Evolutionary conservation across 495 filamentous ascomycete species (phyloP), one percentile per base, ranked within the genome.

Genomic region (Cercophora sp.): DNA sequence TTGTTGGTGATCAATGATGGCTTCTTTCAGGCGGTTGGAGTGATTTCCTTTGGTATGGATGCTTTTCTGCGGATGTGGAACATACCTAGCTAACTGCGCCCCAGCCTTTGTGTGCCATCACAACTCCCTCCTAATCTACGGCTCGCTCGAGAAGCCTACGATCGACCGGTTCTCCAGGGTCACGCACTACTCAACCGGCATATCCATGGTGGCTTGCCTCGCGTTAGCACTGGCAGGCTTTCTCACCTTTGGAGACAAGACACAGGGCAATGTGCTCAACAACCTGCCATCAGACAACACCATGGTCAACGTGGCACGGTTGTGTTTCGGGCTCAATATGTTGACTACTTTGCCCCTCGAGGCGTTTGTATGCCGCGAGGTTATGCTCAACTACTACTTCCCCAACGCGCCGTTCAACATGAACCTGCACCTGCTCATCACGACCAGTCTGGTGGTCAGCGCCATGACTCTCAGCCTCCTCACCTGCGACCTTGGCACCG

Each of bases 301-400:
- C 53, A 81, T 97, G 79, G 87, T 96, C 57, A 98, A 96, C 66
- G 81, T 97, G 48, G 93, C 93, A 35, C 82, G 93, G 59, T 75
- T 98, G 59, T 96, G 89, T 65, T 96, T 98, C 58, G 93, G 94
- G 3, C 71, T 97, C 49, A 98, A 98, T 74, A 98, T 98, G 93
- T 82, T 98, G 55, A 97, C 93, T 5, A 98, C 93, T 2, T 74
- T 98, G 37, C 93, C 93, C 2, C 81, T 98, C 31, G 93, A 98
- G 72, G 88, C 89, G 6, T 98, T 98, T 67, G 93, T 98, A 37
- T 97, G 94, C 68, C 83, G 93, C 51, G 91, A 96, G 66, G 93
- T 97, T 35, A 95, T 97, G 86, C 80, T 87, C 27, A 91, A 88
- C 41, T 98, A 96, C 71, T 98, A 84, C 70, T 96, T 89, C 69